Percentiles rank a stretch among this genome's conserved stretches.
Evolutionary conservation across 148 eudicot genomes (phyloP).

Genomic region (Silene uniflora): DNA sequence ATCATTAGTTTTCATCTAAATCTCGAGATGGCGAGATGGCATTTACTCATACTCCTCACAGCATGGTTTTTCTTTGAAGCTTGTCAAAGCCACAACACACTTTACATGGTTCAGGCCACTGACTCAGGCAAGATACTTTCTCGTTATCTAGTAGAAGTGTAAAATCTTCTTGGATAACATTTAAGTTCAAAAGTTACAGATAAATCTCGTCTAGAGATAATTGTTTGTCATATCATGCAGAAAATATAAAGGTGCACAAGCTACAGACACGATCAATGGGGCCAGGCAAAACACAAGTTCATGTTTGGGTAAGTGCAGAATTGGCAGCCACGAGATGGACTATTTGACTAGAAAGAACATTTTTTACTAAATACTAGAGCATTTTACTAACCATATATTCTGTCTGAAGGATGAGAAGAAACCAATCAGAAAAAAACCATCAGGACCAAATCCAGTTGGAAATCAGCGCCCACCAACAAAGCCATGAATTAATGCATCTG

Average conservation of each 20-base stretch:
- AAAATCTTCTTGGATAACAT: neutral
- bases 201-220: neutral
- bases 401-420: constrained; percentile 40
- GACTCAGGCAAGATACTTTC: constrained; percentile 36
- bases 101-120: constrained; percentile 34
- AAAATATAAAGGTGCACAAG: constrained; percentile 28
- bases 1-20: constrained; percentile 20
- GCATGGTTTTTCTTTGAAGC: constrained; percentile 37
- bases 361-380: constrained; percentile 1
- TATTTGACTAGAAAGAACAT: neutral
- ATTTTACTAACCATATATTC: constrained; percentile 13
- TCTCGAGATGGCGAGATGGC: constrained; percentile 35
- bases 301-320: constrained; percentile 34
- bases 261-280: constrained; percentile 25
- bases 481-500: constrained; percentile 31
- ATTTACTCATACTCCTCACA: constrained; percentile 26
- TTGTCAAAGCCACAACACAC: constrained; percentile 19
- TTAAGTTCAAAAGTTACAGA: constrained; percentile 1
- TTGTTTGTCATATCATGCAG: constrained; percentile 30
- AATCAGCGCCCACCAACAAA: constrained; percentile 53
- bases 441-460: constrained; percentile 62
- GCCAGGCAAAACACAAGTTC: constrained; percentile 11
- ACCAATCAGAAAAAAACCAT: constrained; percentile 45
- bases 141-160: neutral
- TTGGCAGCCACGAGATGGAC: neutral